Percentiles rank a stretch among this genome's conserved stretches.
phyloP scores from a whole-genome alignment of 352 stramenopile species.

The Aphanomyces euteiches region DNA sequence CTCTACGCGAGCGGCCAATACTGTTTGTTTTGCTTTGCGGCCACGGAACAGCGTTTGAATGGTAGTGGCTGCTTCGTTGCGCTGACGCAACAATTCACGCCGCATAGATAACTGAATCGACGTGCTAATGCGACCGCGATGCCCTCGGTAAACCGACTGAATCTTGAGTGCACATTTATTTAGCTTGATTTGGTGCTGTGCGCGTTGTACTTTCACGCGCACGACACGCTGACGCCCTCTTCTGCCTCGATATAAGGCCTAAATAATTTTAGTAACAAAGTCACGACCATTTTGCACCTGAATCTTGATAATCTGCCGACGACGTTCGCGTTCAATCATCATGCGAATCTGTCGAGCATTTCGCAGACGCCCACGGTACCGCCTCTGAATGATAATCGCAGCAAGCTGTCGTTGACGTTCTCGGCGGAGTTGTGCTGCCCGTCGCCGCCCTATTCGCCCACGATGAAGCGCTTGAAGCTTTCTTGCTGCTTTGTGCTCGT shows the following conservation, averaged over 20 bases:
- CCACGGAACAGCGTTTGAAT: constrained; percentile 60
- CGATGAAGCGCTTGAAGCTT: constrained; percentile 49
- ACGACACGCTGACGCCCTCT: constrained; percentile 39
- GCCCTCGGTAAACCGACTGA: constrained; percentile 67
- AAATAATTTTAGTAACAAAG: background rate
- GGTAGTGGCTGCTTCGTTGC: constrained; percentile 50
- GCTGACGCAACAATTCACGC: constrained; percentile 53
- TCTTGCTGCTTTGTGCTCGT: constrained; percentile 1
- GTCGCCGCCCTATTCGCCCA: constrained; percentile 44
- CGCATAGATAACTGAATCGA: constrained; percentile 62
- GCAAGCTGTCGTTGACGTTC: constrained; percentile 40
- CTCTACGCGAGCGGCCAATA: constrained; percentile 35
- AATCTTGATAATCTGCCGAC: constrained; percentile 48
- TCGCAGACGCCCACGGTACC: constrained; percentile 63
- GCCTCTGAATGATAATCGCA: constrained; percentile 57
- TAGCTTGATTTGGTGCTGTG: constrained; percentile 38
- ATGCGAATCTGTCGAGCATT: constrained; percentile 57
- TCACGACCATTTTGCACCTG: constrained; percentile 33
- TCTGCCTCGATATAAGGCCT: constrained; percentile 38
- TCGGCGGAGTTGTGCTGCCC: constrained; percentile 34
- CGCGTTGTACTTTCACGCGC: constrained; percentile 35
- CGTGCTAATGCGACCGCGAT: constrained; percentile 59
- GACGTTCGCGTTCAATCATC: constrained; percentile 52
- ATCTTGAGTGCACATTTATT: constrained; percentile 51
- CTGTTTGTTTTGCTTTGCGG: constrained; percentile 43